Evolutionary conservation across 441 rosid species (phyloP).

Genomic region (Erysimum pusillum): DNA sequence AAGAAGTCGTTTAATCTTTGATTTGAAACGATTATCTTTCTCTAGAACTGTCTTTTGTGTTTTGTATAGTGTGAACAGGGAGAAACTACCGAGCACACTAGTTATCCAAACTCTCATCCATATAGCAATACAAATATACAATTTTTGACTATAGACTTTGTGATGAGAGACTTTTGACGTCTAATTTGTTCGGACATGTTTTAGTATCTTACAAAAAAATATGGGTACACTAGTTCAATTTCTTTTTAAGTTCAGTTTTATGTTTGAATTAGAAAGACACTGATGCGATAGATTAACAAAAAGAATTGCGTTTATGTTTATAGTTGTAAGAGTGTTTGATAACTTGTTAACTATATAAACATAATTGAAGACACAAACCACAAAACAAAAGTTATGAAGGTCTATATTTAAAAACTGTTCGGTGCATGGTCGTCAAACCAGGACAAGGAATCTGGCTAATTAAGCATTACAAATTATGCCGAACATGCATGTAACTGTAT

Average conservation of each 20-base stretch:
- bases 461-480: constrained; percentile 4
- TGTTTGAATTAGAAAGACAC: not conserved
- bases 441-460: not conserved
- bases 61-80: constrained; percentile 24
- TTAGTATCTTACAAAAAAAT: not conserved
- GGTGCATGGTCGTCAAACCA: constrained; percentile 24
- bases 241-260: not conserved
- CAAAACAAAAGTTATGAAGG: not conserved
- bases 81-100: constrained; percentile 28
- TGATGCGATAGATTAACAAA: not conserved
- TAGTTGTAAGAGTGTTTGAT: not conserved
- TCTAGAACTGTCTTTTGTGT: constrained; percentile 23
- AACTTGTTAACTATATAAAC: not conserved
- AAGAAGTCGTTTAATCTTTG: not conserved
- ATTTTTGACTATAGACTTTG: constrained; percentile 34
- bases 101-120: constrained; percentile 42
- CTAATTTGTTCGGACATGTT: constrained; percentile 41
- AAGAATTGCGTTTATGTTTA: not conserved
- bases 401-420: not conserved
- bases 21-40: not conserved
- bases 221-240: not conserved
- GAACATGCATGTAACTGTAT: constrained; percentile 5
- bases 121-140: not conserved
- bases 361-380: not conserved
- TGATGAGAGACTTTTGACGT: constrained; percentile 33